Base-by-base conservation (phyloP, 1,284 basidiomycete genomes). In the Trametes pubescens region DNA sequence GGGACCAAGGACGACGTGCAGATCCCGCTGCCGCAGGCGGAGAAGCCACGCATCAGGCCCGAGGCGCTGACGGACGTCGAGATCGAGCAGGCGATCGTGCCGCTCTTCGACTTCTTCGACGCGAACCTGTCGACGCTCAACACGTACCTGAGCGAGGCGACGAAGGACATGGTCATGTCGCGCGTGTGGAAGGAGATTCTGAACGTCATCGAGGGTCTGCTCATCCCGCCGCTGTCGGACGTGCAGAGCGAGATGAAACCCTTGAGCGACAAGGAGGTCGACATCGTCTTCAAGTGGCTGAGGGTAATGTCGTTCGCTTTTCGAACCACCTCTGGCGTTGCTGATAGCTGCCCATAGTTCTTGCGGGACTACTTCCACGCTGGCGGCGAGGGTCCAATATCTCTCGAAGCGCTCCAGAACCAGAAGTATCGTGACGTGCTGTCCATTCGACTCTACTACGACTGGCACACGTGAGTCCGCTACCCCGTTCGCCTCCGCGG, bases 251-350 rank as follows among this genome's bases (percentile, higher is more conserved):
- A 94, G 61, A 93, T 99, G 94, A 90, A 91, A 68, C 91, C 95
- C 14, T 76, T 99, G 71, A 90, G 85, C 38, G 96, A 98, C 72
- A 96, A 97, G 79, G 97, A 99, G 79, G 93, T 99, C 32, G 97
- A 99, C 74, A 92, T 99, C 61, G 97, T 96, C 11, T 96, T 99
- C 81, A 98, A 96, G 75, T 99, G 98, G 98, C 79, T 99, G 56
- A 95, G 95, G 86, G 94, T 93, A 64, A 26, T 80, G 72, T 3
- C 9, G 8, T 4, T 46, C n/a, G 14, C 51, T 34, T 18, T 7
- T 22, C 8, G 44, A 35, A n/a, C 18, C 32, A 18, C 37, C 32
- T 16, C n/a, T 5, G 16, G 18, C 14, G 18, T 7, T 34, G 52
- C 61, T 65, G 13, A 65, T 38, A 57, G 11, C 47, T 68, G 29